Conservation (phyloP, 768 basidiomycete species). For the Macrolepiota dolichaula region DNA sequence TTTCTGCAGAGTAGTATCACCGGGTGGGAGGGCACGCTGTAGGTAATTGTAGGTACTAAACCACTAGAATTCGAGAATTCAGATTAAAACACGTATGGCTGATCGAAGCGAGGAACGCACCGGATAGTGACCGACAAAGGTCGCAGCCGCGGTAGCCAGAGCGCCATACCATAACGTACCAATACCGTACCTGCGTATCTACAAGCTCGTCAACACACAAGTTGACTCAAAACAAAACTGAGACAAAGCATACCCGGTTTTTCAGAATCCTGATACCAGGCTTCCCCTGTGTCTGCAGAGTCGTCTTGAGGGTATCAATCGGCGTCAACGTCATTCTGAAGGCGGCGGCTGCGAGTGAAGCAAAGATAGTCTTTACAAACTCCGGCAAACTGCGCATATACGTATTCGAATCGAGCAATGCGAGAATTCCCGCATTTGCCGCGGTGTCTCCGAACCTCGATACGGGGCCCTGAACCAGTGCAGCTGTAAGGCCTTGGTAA, state of each 20-base stretch:
- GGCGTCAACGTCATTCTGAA: constrained; percentile 94
- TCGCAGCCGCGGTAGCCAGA: constrained; percentile 87
- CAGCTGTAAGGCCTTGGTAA: constrained; percentile 85
- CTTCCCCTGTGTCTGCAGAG: constrained; percentile 87
- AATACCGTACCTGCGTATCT: constrained; percentile 76
- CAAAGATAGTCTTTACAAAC: constrained; percentile 74
- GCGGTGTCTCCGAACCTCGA: constrained; percentile 94
- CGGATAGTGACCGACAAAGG: constrained; percentile 90
- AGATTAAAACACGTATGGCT: background rate
- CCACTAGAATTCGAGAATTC: constrained; percentile 46
- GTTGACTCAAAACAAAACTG: background rate
- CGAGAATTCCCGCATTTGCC: constrained; percentile 89
- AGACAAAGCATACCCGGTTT: constrained; percentile 50
- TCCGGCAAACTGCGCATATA: constrained; percentile 63
- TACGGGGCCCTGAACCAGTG: constrained; percentile 81
- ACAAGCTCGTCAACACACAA: background rate
- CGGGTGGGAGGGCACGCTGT: constrained; percentile 53
- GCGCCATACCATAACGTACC: constrained; percentile 88
- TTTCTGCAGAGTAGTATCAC: constrained; percentile 49
- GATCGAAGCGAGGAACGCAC: constrained; percentile 32
- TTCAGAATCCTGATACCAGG: constrained; percentile 63
- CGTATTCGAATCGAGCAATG: constrained; percentile 73
- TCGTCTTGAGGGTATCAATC: constrained; percentile 93
- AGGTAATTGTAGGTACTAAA: constrained; percentile 86
- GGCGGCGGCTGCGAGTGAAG: constrained; percentile 71